Conservation (phyloP, 169 alveolate species). For the Eimeria acervulina region DNA sequence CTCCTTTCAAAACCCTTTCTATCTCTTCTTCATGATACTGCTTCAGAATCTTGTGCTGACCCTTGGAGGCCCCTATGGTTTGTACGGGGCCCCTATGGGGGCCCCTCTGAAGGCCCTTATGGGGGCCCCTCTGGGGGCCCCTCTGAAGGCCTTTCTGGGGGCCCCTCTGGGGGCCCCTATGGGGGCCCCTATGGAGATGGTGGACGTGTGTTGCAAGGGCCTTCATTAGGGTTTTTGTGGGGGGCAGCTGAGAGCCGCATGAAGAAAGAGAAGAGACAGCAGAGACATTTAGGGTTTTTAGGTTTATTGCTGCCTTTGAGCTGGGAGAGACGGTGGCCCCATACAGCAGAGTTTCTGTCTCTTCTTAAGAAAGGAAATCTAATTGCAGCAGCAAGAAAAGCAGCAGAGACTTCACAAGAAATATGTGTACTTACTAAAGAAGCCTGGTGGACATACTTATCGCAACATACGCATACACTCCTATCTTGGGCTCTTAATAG, state of each 20-base stretch:
- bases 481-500: constrained; percentile 70
- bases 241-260: neutral
- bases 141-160: too few relatives aligned
- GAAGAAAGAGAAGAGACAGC: neutral
- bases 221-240: neutral
- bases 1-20: neutral
- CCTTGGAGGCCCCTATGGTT: neutral
- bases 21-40: neutral
- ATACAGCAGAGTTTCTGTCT: constrained; percentile 58
- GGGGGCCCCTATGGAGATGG: neutral
- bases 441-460: constrained; percentile 72
- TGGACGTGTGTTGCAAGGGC: neutral
- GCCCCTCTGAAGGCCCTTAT: neutral
- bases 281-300: neutral
- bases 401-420: constrained; percentile 42
- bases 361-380: constrained; percentile 41
- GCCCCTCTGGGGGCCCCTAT: constrained; percentile 12
- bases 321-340: constrained; percentile 6
- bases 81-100: constrained; percentile 34
- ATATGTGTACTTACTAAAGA: constrained; percentile 62
- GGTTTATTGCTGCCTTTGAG: neutral
- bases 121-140: constrained; percentile 22
- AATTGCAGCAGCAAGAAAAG: neutral
- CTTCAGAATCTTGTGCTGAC: neutral
- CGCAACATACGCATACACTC: constrained; percentile 65